These are phyloP conservation scores for Botrytis cinerea DNA, from an alignment of 2,329 filamentous ascomycete genomes.

Conservation along the genomic window DNA sequence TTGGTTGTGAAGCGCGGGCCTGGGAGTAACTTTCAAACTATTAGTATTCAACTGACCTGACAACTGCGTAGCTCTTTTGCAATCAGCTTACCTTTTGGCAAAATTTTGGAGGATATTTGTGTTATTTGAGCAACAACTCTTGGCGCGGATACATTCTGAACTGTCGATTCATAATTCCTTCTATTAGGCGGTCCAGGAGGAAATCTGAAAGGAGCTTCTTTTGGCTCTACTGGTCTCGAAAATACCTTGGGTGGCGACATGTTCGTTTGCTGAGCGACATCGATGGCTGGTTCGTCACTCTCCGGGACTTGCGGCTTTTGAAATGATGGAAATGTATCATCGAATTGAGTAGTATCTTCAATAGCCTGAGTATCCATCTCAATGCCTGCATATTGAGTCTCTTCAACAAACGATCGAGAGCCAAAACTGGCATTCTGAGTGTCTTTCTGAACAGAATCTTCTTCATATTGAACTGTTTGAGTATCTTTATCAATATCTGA, in stretches of 20 bases:
- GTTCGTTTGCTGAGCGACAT: neutral
- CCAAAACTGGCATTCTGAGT: slow-evolving; percentile 1
- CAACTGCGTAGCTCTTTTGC: neutral
- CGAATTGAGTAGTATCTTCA: slow-evolving; percentile 7
- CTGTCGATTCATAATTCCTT: neutral
- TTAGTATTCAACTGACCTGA: neutral
- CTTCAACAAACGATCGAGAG: slow-evolving; percentile 27
- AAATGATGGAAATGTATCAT: neutral
- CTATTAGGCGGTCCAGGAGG: neutral
- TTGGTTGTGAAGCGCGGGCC: neutral
- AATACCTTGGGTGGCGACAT: neutral
- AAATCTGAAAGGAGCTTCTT: neutral
- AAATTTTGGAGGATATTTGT: neutral
- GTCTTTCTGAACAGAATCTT: neutral
- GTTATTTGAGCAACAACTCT: neutral
- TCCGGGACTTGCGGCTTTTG: neutral
- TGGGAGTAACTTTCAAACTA: neutral
- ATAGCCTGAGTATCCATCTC: slow-evolving; percentile 29
- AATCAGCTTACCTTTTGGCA: neutral
- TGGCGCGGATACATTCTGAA: neutral
- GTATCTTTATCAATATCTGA: slow-evolving; percentile 10
- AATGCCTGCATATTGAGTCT: slow-evolving; percentile 33
- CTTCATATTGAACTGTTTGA: slow-evolving; percentile 5
- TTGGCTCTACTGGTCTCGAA: neutral
- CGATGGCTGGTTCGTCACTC: neutral